Evolutionary conservation across 2,329 filamentous ascomycete genomes (phyloP).

Genomic region (Clarireedia homoeocarpa): DNA sequence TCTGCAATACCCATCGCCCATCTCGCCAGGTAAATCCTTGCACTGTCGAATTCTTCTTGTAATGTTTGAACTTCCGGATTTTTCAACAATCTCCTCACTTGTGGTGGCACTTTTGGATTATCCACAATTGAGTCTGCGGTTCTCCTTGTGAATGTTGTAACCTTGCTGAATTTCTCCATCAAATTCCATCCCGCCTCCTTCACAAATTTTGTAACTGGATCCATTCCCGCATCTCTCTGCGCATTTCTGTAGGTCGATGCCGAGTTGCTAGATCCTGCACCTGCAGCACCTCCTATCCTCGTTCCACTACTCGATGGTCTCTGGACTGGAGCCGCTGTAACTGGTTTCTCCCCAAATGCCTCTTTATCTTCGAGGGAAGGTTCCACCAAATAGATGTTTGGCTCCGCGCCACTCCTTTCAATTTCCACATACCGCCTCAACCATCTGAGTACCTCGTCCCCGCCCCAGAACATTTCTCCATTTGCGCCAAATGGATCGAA

Average conservation of each 20-base stretch:
- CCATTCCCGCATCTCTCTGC: conserved; percentile 65
- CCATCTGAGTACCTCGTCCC: conserved; percentile 91
- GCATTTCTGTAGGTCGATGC: conserved; percentile 6
- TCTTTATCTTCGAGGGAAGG: conserved; percentile 77
- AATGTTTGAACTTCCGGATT: conserved; percentile 93
- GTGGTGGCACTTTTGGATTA: conserved; percentile 83
- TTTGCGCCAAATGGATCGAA: conserved; percentile 86
- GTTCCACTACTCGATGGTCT: conserved; percentile 29
- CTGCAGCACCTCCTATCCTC: conserved; percentile 31
- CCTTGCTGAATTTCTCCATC: conserved; percentile 92
- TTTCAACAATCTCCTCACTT: conserved; percentile 73
- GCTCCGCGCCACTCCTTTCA: conserved; percentile 77
- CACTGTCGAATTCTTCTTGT: conserved; percentile 96
- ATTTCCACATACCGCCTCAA: conserved; percentile 75
- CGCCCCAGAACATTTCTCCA: conserved; percentile 93
- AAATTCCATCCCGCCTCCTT: conserved; percentile 96
- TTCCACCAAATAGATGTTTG: conserved; percentile 85
- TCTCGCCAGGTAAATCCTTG: conserved; percentile 83
- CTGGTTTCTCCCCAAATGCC: conserved; percentile 51
- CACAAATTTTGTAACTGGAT: conserved; percentile 85
- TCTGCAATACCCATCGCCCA: conserved; percentile 99
- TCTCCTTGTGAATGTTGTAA: conserved; percentile 88
- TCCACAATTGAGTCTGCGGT: conserved; percentile 90
- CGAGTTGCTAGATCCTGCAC: conserved; percentile 30
- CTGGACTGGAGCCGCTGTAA: conserved; percentile 35